These are phyloP conservation scores for Yarrowia phangngaensis DNA, from an alignment of 805 yeast species.

Conservation along the genomic window DNA sequence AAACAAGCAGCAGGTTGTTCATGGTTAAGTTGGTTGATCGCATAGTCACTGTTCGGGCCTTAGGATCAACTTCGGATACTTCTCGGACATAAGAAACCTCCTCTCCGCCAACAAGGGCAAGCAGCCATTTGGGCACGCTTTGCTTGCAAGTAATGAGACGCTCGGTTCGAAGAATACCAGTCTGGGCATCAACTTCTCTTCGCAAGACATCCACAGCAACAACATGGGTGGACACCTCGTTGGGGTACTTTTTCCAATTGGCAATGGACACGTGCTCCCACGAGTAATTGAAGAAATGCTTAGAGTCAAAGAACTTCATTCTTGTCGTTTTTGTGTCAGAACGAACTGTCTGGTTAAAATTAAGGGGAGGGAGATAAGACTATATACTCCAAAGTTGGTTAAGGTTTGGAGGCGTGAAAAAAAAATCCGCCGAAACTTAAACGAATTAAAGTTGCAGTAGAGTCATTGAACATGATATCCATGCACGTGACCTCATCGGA, in stretches of 20 bases:
- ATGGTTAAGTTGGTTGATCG: slow-evolving; percentile 84
- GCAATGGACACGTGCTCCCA: slow-evolving; percentile 97
- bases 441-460: too few relatives aligned
- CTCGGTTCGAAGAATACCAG: slow-evolving; percentile 66
- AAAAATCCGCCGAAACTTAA: too few relatives aligned
- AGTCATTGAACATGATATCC: too few relatives aligned
- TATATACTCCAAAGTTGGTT: too few relatives aligned
- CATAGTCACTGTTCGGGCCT: slow-evolving; percentile 60
- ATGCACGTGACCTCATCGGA: too few relatives aligned
- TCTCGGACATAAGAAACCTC: slow-evolving; percentile 81
- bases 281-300: slow-evolving; percentile 69
- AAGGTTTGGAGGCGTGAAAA: too few relatives aligned
- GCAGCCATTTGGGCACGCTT: slow-evolving; percentile 77
- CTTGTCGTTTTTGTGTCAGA: too few relatives aligned
- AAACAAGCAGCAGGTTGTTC: slow-evolving; percentile 69
- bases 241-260: slow-evolving; percentile 96
- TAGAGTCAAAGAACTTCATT: slow-evolving; percentile 77
- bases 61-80: slow-evolving; percentile 76
- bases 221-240: slow-evolving; percentile 86
- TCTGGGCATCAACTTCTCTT: slow-evolving; percentile 57
- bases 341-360: too few relatives aligned
- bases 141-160: slow-evolving; percentile 86
- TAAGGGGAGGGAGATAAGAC: too few relatives aligned
- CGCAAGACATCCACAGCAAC: slow-evolving; percentile 85
- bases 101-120: slow-evolving; percentile 65